Percentiles rank a stretch among this genome's conserved stretches.
Conservation (phyloP, 768 basidiomycete species). For the Suillus spraguei region DNA sequence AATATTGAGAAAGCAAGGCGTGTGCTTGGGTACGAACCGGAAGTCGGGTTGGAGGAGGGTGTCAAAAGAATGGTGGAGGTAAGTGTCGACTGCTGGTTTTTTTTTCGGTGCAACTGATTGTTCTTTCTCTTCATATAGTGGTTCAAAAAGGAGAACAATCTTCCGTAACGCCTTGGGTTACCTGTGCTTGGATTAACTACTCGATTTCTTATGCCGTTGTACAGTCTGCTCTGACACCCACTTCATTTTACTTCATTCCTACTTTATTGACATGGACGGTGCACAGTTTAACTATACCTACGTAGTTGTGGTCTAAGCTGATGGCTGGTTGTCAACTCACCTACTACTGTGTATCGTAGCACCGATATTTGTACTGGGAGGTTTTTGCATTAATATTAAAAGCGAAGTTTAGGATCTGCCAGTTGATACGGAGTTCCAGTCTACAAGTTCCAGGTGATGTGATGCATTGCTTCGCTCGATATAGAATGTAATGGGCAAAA, state of each 20-base stretch:
- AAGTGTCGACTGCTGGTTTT: slow-evolving; percentile 26
- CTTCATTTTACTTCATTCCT: slow-evolving; percentile 6
- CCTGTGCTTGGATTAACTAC: not conserved
- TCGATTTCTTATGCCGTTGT: not conserved
- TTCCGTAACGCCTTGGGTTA: slow-evolving; percentile 16
- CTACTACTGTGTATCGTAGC: not conserved
- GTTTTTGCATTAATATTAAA: not conserved
- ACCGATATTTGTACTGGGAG: not conserved
- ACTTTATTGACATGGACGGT: not conserved
- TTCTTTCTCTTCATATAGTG: slow-evolving; percentile 19
- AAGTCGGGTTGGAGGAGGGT: slow-evolving; percentile 88
- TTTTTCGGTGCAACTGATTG: not conserved
- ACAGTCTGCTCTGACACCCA: not conserved
- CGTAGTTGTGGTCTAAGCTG: not conserved
- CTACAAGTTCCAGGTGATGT: not conserved
- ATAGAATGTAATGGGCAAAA: not conserved
- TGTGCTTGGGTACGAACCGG: slow-evolving; percentile 91
- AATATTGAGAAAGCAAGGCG: slow-evolving; percentile 94
- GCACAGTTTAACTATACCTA: not conserved
- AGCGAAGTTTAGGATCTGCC: not conserved
- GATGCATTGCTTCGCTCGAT: not conserved
- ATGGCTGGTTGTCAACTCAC: not conserved
- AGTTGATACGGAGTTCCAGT: not conserved
- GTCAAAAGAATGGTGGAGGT: slow-evolving; percentile 78
- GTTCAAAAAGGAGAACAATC: slow-evolving; percentile 34